A percentile compares a stretch with the other conserved stretches of the same genome.
phyloP scores from a whole-genome alignment of 768 basidiomycete genomes.

The Rossbeevera mucosa region DNA sequence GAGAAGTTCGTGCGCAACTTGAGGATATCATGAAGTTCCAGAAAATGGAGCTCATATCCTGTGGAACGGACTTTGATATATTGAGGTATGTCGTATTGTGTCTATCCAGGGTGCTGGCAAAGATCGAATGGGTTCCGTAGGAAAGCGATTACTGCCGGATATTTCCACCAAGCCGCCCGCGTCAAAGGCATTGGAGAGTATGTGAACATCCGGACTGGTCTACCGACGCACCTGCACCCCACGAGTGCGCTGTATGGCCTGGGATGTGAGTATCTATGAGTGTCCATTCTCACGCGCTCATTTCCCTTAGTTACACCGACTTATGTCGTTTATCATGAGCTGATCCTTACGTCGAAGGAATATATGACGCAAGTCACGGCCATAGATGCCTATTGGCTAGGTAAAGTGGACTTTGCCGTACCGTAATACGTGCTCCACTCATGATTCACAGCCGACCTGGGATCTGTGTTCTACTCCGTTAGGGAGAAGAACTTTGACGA shows the following conservation, averaged over 20 bases:
- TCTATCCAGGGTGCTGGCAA: neutral
- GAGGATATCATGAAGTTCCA: constrained; percentile 99
- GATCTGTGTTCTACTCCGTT: constrained; percentile 95
- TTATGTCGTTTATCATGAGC: constrained; percentile 95
- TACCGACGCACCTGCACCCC: constrained; percentile 94
- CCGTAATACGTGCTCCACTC: constrained; percentile 1
- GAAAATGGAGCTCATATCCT: constrained; percentile 90
- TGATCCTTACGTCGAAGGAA: constrained; percentile 91
- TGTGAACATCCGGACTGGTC: constrained; percentile 91
- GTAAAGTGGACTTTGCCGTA: constrained; percentile 38
- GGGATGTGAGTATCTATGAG: constrained; percentile 61
- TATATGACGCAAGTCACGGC: constrained; percentile 99
- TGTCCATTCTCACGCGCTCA: neutral
- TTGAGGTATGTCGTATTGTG: constrained; percentile 48
- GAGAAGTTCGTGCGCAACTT: constrained; percentile 92
- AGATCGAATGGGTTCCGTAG: constrained; percentile 35
- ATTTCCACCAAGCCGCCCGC: constrained; percentile 97
- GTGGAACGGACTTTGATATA: constrained; percentile 93
- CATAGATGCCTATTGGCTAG: constrained; percentile 96
- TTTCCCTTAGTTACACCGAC: constrained; percentile 75
- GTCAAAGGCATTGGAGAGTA: constrained; percentile 99
- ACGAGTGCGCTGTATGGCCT: constrained; percentile 95
- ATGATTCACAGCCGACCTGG: constrained; percentile 69
- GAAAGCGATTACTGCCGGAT: constrained; percentile 96
- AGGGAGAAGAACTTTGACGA: constrained; percentile 98